Base-by-base conservation (phyloP, 106 monocot species). In the Amphibolis antarctica region DNA sequence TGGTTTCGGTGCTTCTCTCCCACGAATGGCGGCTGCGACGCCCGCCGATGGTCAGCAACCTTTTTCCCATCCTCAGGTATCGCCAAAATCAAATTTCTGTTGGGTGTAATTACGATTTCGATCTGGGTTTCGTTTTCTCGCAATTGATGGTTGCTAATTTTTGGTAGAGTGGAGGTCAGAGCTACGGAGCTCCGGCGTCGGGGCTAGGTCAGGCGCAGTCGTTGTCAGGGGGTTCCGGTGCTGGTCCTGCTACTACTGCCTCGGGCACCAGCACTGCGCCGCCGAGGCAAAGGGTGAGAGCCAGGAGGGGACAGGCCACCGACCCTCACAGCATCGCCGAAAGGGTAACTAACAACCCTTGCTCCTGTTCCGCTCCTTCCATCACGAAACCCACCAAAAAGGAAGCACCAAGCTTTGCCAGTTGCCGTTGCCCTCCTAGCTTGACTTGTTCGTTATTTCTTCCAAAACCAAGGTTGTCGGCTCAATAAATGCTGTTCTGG, bases 321-420 rank as follows among this genome's bases (percentile, higher is more conserved):
- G 92, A 92, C 73, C 92, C 92, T 1, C 92, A 92, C 67, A 92
- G 92, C 60, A 93, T 93, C 47, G 92, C 92, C 56, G 92, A 93
- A 67, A 71, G 92, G 64, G 92, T 93, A 88, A 65, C 78, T 47
- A 60, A 15, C 19, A 60, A 17, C 23, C 61, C n/a, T 36, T 2
- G 36, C 7, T 36, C 36, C 7, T 2, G 36, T 36, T 36, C 36
- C n/a, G n/a, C n/a, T 36, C 7, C 7, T 7, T 36, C 7, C 36
- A 4, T 36, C 36, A 36, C 36, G 36, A 36, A 7, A 4, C 36
- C 36, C 2, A 36, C 7, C 36, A 36, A 7, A 36, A 36, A 36
- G 7, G n/a, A 36, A 7, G 7, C 36, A 36, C 36, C 36, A 7
- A n/a, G 2, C 36, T 36, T 36, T 36, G 36, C 4, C 36, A 36